Evolutionary conservation across 192 early-diverging fungal genomes (phyloP), one percentile per base, ranked within the genome.

Genomic region (Backusella morwellensis): DNA sequence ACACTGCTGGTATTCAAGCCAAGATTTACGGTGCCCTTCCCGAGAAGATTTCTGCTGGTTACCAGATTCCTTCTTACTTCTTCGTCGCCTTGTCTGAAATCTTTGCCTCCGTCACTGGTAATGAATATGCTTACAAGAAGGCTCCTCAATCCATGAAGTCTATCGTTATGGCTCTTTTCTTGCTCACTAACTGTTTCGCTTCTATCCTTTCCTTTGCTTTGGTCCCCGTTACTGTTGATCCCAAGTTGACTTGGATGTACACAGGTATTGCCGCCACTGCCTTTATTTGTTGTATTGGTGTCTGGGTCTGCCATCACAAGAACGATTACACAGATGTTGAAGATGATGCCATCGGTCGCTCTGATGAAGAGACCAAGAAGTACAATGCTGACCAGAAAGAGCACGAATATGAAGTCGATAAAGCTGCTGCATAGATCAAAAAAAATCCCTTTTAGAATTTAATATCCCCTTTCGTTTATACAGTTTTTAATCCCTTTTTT

Each of bases 81-180:
- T 82, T 93, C 23, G 86, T 91, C 66, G 91, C 85, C 21, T 80
- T 88, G 35, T 88, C 90, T 12, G 91, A 92, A 81, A 89, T 89
- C n/a, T 92, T 92, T 79, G 88, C 89, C 19, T 92, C 90, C 12
- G 86, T 89, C 73, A 91, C 91, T 17, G 90, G 90, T 75, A 84
- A 91, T 41, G 91, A 91, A 81, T 92, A 87, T 77, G 92, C 88
- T 15, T 93, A 86, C 86, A 90, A 83, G 52, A 89, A 86, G 83
- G 89, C 91, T 8, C 88, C 91, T 12, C 78, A 82, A 4, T 75
- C 74, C 44, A 88, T 91, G 89, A 92, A 90, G 83, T 91, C 90
- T n/a, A 83, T 92, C 8, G 89, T 93, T 35, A 92, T 90, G 85
- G 86, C 90, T n/a, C 75, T 93, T 9, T 92, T 90, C 87, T 81